phyloP scores from a whole-genome alignment of 495 filamentous ascomycete genomes.

The Letharia lupina region DNA sequence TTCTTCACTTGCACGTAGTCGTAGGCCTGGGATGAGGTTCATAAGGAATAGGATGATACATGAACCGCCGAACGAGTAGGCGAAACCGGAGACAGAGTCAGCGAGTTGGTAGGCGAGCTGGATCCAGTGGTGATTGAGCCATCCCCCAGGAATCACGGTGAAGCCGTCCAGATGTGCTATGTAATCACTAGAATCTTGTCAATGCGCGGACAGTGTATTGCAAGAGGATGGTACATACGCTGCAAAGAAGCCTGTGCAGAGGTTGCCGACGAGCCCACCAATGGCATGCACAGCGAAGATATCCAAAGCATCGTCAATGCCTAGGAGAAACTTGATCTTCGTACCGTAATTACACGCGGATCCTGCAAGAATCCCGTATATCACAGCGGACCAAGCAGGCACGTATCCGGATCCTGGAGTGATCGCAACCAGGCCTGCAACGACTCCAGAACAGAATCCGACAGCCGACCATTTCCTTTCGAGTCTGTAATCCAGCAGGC shows the following conservation, averaged over 20 bases:
- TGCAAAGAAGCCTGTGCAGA: slow-evolving; percentile 85
- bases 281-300: slow-evolving; percentile 90
- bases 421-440: slow-evolving; percentile 87
- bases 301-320: slow-evolving; percentile 84
- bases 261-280: slow-evolving; percentile 82
- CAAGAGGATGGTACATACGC: slow-evolving; percentile 46
- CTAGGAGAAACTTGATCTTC: slow-evolving; percentile 85
- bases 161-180: slow-evolving; percentile 81
- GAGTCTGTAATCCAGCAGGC: slow-evolving; percentile 84
- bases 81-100: slow-evolving; percentile 72
- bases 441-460: slow-evolving; percentile 90
- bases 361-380: slow-evolving; percentile 80
- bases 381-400: slow-evolving; percentile 85
- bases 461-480: slow-evolving; percentile 96
- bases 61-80: slow-evolving; percentile 80
- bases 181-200: slow-evolving; percentile 52
- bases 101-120: slow-evolving; percentile 85
- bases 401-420: slow-evolving; percentile 88
- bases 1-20: slow-evolving; percentile 71
- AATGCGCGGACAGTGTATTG: slow-evolving; percentile 4
- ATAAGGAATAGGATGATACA: slow-evolving; percentile 81
- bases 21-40: slow-evolving; percentile 77
- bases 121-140: slow-evolving; percentile 84
- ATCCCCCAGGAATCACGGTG: slow-evolving; percentile 67
- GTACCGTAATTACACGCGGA: slow-evolving; percentile 89